Base-by-base conservation (phyloP, 208 protist species). In the Leishmania lainsoni region DNA sequence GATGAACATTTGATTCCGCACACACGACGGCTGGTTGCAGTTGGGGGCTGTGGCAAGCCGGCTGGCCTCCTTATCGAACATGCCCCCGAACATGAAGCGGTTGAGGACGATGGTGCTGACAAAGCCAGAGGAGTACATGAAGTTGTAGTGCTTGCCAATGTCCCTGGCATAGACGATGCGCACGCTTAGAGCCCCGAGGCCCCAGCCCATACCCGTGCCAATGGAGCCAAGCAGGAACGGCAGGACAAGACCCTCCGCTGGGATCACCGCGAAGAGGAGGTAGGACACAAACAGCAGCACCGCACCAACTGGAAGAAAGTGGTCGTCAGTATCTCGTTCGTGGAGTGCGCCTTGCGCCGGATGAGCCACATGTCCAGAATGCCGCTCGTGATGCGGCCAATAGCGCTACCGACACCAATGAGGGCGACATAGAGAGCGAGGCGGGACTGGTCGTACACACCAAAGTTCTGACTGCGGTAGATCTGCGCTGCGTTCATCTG, bases 131-230 rank as follows among this genome's bases (percentile, higher is more conserved):
- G 84, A 85, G 74, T 91, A 96, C 82, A 90, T 91, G 72, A 94
- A 94, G 80, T 96, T 96, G 86, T 96, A 96, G 86, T 94, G 91
- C 80, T 96, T 96, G 48, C 91, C 93, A 69, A 94, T 85, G 74
- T 96, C 93, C 17, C 87, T 66, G 0, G 93, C 86, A 83, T 92
- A 96, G 79, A 94, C 89, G 59, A 93, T 90, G 39, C 91, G 89
- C n/a, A 92, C 74, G 20, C 83, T 71, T 6, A 96, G 81, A 1
- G 90, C 79, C 29, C 88, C 90, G 32, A 91, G 66, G 76, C 86
- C 91, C 91, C 91, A 94, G 32, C 86, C 88, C 70, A 91, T 74
- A n/a, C 93, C 93, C 29, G 82, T 94, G 42, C 91, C 91, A 12
- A 96, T 59, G 54, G 91, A 82, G 52, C 85, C 90, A 49, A 96